phyloP scores from a whole-genome alignment of 139 green algal species.

The Tetratostichococcus sp. region DNA sequence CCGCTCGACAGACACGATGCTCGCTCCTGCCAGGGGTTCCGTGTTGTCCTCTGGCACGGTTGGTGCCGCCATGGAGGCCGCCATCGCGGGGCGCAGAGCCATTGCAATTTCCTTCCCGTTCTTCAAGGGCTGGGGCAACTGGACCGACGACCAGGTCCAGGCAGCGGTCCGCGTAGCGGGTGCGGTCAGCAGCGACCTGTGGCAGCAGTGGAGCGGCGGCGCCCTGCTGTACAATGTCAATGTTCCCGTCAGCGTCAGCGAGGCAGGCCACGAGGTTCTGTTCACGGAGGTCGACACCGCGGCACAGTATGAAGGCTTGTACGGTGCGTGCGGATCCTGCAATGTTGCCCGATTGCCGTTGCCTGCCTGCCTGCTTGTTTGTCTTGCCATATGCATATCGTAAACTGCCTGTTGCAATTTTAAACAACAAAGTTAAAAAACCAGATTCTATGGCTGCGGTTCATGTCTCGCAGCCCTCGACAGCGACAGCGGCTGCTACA shows the following conservation, averaged over 20 bases:
- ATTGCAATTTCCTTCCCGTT: conserved; percentile 41
- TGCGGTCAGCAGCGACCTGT: conserved; percentile 6
- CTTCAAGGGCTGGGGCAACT: conserved; percentile 25
- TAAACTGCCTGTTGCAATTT: too few relatives aligned
- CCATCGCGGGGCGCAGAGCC: conserved; percentile 8
- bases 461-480: conserved; percentile 7
- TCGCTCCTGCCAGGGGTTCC: conserved; percentile 1
- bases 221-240: conserved; percentile 39
- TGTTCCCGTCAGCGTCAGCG: conserved; percentile 27
- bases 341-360: background rate
- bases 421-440: background rate
- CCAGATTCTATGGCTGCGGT: too few relatives aligned
- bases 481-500: conserved; percentile 1
- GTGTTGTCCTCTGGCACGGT: conserved; percentile 41
- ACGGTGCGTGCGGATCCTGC: conserved; percentile 13
- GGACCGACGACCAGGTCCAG: conserved; percentile 23
- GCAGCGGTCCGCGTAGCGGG: conserved; percentile 21
- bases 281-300: conserved; percentile 18
- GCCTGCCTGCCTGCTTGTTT: background rate
- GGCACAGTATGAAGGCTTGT: conserved; percentile 21
- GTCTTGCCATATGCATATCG: too few relatives aligned
- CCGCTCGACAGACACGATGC: too few relatives aligned
- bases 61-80: conserved; percentile 34
- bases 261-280: conserved; percentile 1
- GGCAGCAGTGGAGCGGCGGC: conserved; percentile 11